Evolutionary conservation across 176 grass and related monocot genomes (phyloP).

Genomic region (Musa troglodytarum): DNA sequence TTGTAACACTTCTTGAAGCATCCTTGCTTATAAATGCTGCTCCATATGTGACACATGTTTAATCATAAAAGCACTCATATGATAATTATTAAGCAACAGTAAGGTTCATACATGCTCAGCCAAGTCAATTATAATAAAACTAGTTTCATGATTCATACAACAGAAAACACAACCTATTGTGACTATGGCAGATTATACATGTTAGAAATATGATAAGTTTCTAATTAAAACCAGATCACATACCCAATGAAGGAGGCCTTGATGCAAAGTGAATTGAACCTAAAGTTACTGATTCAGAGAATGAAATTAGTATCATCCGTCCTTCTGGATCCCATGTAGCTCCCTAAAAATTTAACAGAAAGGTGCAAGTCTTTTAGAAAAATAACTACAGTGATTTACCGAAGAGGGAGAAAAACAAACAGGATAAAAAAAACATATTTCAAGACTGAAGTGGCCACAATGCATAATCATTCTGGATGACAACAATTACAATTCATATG

Average conservation of each 20-base stretch:
- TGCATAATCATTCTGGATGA: neutral
- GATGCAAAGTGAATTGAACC: conserved; percentile 88
- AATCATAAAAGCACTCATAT: too few species aligned
- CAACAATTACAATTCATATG: too few species aligned
- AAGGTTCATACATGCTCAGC: too few species aligned
- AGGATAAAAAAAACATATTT: neutral
- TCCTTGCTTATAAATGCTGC: too few species aligned
- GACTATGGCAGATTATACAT: neutral
- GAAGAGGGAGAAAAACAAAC: neutral
- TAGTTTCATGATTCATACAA: neutral
- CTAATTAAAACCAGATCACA: conserved; percentile 12
- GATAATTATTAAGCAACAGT: too few species aligned
- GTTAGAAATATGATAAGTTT: neutral
- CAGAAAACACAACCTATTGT: neutral
- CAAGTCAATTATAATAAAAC: too few species aligned
- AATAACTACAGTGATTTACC: neutral
- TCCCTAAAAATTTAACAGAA: conserved; percentile 39
- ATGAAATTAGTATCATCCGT: conserved; percentile 60
- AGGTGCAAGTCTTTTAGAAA: neutral
- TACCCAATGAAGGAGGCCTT: conserved; percentile 82
- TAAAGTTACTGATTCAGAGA: conserved; percentile 69
- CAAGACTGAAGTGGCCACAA: neutral
- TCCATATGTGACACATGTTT: too few species aligned
- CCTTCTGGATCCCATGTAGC: conserved; percentile 89
- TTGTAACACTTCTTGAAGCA: too few species aligned